These are phyloP conservation scores for Hanseniaspora sp. DNA, from an alignment of 1,139 yeast genomes.

Conservation along the genomic window DNA sequence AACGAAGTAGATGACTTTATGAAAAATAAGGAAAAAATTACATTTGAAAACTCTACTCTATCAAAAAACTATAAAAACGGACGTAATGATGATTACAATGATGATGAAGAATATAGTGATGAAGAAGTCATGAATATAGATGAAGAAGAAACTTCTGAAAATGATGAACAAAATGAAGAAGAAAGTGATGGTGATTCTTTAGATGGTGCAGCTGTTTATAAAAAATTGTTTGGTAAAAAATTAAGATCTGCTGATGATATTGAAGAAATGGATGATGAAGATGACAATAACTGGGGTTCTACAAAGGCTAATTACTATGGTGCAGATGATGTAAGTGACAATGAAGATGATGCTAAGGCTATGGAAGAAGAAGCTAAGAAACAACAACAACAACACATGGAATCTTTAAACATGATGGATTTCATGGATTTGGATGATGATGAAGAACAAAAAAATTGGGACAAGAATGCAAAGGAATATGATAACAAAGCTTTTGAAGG, in stretches of 20 bases:
- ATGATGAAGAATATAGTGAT: conserved; percentile 33
- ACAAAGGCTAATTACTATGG: conserved; percentile 66
- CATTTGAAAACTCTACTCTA: conserved; percentile 49
- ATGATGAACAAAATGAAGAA: conserved; percentile 35
- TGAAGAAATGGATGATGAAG: conserved; percentile 36
- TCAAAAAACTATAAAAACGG: conserved; percentile 26
- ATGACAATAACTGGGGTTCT: conserved; percentile 69
- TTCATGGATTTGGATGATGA: conserved; percentile 50
- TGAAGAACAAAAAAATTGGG: conserved; percentile 68
- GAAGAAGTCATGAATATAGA: conserved; percentile 41
- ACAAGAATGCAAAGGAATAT: conserved; percentile 34
- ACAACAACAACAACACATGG: conserved; percentile 74
- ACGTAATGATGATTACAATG: conserved; percentile 17
- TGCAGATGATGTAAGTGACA: conserved; percentile 57
- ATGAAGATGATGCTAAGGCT: conserved; percentile 64
- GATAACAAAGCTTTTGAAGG: conserved; percentile 32
- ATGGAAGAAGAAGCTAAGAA: conserved; percentile 83
- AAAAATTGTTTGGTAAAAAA: conserved; percentile 32
- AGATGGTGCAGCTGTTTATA: conserved; percentile 35
- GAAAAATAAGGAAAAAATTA: conserved; percentile 49
- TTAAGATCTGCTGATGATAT: conserved; percentile 31
- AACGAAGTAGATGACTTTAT: conserved; percentile 69
- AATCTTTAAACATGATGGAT: conserved; percentile 71
- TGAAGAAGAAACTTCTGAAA: conserved; percentile 23
- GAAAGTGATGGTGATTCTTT: neutral